Evolutionary conservation across 345 rosid species (phyloP), one percentile per base, ranked within the genome.

Genomic region (Aurinia saxatilis): DNA sequence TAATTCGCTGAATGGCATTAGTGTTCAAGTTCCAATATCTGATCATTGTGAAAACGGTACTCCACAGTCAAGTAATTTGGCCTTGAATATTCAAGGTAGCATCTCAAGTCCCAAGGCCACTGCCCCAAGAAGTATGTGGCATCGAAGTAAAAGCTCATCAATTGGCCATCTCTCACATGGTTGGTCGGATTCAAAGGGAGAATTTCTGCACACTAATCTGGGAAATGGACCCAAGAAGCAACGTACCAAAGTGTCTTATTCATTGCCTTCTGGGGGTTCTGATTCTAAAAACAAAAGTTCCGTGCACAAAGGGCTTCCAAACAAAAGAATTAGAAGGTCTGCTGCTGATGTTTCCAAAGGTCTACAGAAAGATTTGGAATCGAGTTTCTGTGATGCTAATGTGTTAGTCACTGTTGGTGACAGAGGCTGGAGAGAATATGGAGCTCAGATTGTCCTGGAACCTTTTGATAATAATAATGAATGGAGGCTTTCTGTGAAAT

Each of bases 381-480:
- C 68, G 34, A 64, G 78, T 69, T 84, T 81, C 7, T 90, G 97
- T 72, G 82, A 82, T 70, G 95, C 77, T 62, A 93, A 93, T 78
- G 73, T 87, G 40, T 66, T 93, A 42, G 75, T 90, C 25, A 87
- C 87, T 6, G 65, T 61, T 59, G 81, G 92, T 40, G 99, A 93
- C 51, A 85, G 70, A 78, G 97, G 99, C 41, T 87, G 97, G 95
- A 86, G 99, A 67, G 97, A 82, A 71, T 68, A 67, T 69, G 96
- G 97, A 50, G 95, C 81, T 16, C 87, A 82, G 74, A 71, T 93
- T 65, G 70, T 75, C 12, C 65, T 93, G 15, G 95, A 93, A 78
- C 84, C 83, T 65, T 77, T 80, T 64, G 92, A 27, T 27, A 27
- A 83, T 50, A 88, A 78, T 49, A 89, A 81, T 77, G 99, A 90